Percentiles rank a stretch among this genome's conserved stretches.
phyloP scores from a whole-genome alignment of 83 land plant genomes.

The Larix sibirica region DNA sequence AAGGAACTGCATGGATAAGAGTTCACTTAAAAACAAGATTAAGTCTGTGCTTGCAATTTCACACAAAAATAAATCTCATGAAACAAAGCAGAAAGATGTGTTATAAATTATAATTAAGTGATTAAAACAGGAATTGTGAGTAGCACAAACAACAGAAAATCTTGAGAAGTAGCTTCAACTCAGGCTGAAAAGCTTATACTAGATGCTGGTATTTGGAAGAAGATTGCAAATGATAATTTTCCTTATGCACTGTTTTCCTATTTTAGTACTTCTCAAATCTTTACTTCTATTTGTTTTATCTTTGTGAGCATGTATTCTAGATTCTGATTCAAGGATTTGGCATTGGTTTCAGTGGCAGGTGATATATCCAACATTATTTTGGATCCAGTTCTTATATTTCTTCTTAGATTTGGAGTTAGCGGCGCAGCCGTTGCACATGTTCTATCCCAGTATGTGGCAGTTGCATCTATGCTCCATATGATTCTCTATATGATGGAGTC shows the following conservation, averaged over 20 bases:
- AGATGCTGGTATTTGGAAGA: background rate
- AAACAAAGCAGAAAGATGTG: background rate
- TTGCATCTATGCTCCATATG: background rate
- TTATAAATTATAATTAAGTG: background rate
- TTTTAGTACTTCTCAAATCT: background rate
- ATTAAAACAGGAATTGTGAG: background rate
- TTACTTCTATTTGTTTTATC: background rate
- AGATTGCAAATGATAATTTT: background rate
- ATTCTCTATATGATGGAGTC: background rate
- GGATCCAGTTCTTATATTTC: constrained; percentile 80
- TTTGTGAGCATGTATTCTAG: background rate
- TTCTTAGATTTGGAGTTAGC: constrained; percentile 62
- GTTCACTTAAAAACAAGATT: background rate
- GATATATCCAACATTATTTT: constrained; percentile 69
- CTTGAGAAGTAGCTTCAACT: background rate
- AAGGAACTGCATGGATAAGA: background rate
- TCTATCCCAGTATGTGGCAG: constrained; percentile 74
- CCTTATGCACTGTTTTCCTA: background rate
- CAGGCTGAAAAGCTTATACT: background rate
- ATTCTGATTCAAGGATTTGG: constrained; percentile 1
- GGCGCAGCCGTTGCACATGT: constrained; percentile 96
- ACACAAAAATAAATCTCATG: background rate
- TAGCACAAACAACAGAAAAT: background rate
- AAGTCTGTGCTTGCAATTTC: background rate
- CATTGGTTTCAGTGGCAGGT: constrained; percentile 63